These are phyloP conservation scores for Paralagenidium karlingii DNA, from an alignment of 352 stramenopile species.

Conservation along the genomic window DNA sequence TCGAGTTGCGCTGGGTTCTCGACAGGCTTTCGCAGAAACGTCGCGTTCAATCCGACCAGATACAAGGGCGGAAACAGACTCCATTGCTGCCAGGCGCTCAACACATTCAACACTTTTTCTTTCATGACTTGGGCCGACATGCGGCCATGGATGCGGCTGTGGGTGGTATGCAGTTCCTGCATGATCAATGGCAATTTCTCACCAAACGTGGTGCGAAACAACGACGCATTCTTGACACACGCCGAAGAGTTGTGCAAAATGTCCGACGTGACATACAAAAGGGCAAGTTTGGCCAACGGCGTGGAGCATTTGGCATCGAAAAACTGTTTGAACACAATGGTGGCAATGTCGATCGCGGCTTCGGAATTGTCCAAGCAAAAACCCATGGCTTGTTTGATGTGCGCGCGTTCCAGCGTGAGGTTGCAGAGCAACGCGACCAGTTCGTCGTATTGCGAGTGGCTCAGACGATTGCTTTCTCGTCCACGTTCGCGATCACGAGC, in stretches of 20 bases:
- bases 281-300: slow-evolving; percentile 5
- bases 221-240: slow-evolving; percentile 78
- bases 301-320: slow-evolving; percentile 4
- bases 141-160: slow-evolving; percentile 43
- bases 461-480: slow-evolving; percentile 32
- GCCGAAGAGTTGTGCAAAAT: slow-evolving; percentile 85
- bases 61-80: slow-evolving; percentile 64
- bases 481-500: slow-evolving; percentile 51
- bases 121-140: slow-evolving; percentile 76
- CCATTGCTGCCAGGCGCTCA: slow-evolving; percentile 68
- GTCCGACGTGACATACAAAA: slow-evolving; percentile 78
- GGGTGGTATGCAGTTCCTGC: slow-evolving; percentile 25
- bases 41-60: slow-evolving; percentile 68
- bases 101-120: slow-evolving; percentile 63
- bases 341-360: slow-evolving; percentile 50
- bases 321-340: slow-evolving; percentile 31
- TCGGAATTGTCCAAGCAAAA: slow-evolving; percentile 75
- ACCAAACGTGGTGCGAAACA: slow-evolving; percentile 82
- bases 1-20: slow-evolving; percentile 11
- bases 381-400: slow-evolving; percentile 59
- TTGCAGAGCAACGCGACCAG: slow-evolving; percentile 25
- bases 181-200: slow-evolving; percentile 66
- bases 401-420: slow-evolving; percentile 51
- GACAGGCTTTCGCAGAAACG: slow-evolving; percentile 61
- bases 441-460: slow-evolving; percentile 33